Evolutionary conservation across 371 early-diverging fungal genomes (phyloP), one percentile per base, ranked within the genome.

Genomic region (Racocetra persica): DNA sequence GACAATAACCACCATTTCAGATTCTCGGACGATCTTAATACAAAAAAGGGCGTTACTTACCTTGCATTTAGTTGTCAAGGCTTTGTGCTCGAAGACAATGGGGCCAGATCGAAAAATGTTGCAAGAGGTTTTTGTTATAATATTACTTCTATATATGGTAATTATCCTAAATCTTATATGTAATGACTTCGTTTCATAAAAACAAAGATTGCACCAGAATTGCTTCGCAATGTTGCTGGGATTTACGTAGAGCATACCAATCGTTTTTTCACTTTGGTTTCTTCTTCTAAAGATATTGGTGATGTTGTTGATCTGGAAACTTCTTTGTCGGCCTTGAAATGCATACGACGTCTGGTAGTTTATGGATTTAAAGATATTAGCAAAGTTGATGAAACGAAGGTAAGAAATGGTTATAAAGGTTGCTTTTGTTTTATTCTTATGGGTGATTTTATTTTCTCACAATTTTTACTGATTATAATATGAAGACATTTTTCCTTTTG

Each of bases 41-140:
- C 93, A 95, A 82, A 89, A 93, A 72, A 91, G 94, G 28, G 84
- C 91, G 26, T 85, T 97, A n/a, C 90, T 93, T 62, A 93, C 92
- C 4, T 83, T 97, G 6, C 93, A 94, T 79, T 88, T 93, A 81
- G 93, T 94, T 6, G 85, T 97, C 57, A 94, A 95, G 79, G 91
- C 91, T 71, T 85, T 96, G n/a, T 92, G 93, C 76, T 91, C 95
- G 18, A 91, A 94, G 77, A 88, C 90, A n/a, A 82, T 96, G 57
- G 89, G 93, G 7, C 81, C 90, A 18, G 92, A 93, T 54, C 90
- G 94, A 71, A 85, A 84, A 72, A 90, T 91, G 60, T 90, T 94
- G 79, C 89, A 93, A 45, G 86, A 89, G 81, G 91, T 92, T 32
- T 55, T 57, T 32, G 26, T 73, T 32, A 57, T 54, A 8, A 57